Evolutionary conservation across 345 rosid genomes (phyloP), one percentile per base, ranked within the genome.

Genomic region (Leavenworthia alabamica): DNA sequence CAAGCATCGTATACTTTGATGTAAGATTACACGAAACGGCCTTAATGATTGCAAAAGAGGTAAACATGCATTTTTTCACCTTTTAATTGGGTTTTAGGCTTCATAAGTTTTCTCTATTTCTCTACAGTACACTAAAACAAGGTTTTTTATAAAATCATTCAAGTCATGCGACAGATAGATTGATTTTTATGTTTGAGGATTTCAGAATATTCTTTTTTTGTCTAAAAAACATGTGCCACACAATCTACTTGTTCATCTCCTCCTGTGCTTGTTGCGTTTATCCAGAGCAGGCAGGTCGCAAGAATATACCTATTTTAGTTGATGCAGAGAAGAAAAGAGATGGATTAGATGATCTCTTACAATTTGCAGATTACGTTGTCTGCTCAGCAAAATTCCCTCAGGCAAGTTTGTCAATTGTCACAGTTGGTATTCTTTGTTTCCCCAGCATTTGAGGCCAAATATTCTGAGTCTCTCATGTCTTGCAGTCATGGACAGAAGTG

Each of bases 341-440:
- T 61, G 79, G 90, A 15, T 50, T 88, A 62, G 89, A 91, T 78
- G 89, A 84, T 53, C 81, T 91, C 65, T 72, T 91, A 68, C 46
- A 60, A 4, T 62, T 84, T 41, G 82, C 96, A 0, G 80, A 61
- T 73, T 91, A 86, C 60, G 82, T 68, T 36, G 85, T 88, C 62
- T 91, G 98, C 81, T 76, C 96, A 1, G 80, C 80, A 24, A 88
- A 81, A 64, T 86, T 91, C 72, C 92, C 98, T 55, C 80, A 80
- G 86, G 96, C 52, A 73, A 79, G 78, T 54, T 67, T 41, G 50
- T 16, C 22, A n/a, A n/a, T 56, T 0, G 0, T n/a, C n/a, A n/a
- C n/a, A n/a, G 4, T 64, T 56, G 54, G 6, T 12, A 5, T 61
- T 52, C 20, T 52, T 50, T 10, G 45, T 22, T 32, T 53, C 31